Percentiles rank a stretch among this genome's conserved stretches.
Evolutionary conservation across 768 basidiomycete genomes (phyloP).

Genomic region (Daedaleopsis nitida): DNA sequence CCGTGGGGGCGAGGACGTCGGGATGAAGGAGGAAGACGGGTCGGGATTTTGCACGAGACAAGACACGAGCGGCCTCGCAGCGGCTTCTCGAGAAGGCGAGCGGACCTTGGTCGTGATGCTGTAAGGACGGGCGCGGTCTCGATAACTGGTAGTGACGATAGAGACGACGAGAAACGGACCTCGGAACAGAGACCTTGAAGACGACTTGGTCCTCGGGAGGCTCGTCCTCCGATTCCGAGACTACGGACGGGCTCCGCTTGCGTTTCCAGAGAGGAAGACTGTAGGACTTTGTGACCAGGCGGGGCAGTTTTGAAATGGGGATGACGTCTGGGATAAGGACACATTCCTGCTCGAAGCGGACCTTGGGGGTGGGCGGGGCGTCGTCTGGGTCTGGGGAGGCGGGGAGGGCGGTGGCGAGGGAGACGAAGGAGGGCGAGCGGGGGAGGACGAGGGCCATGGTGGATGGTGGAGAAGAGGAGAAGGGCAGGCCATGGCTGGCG

Average conservation of each 20-base stretch:
- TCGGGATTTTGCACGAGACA: constrained; percentile 51
- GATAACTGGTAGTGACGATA: background rate
- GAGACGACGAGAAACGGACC: constrained; percentile 39
- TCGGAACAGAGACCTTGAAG: constrained; percentile 64
- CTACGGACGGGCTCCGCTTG: constrained; percentile 25
- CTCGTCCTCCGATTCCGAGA: constrained; percentile 23
- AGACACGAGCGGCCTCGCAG: constrained; percentile 39
- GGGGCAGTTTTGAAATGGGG: constrained; percentile 44
- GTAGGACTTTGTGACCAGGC: constrained; percentile 64
- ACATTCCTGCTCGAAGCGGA: constrained; percentile 75
- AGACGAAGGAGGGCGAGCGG: constrained; percentile 15
- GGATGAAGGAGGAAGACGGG: constrained; percentile 2
- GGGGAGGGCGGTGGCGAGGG: constrained; percentile 8
- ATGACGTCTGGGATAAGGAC: constrained; percentile 68
- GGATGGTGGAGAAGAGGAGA: background rate
- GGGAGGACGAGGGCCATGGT: constrained; percentile 17
- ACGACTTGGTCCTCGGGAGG: constrained; percentile 49
- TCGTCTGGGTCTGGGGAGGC: constrained; percentile 3
- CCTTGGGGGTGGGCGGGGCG: constrained; percentile 28
- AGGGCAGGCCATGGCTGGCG: background rate
- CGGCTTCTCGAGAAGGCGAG: constrained; percentile 42
- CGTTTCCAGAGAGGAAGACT: constrained; percentile 70
- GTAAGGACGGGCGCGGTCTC: constrained; percentile 1
- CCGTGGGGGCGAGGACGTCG: constrained; percentile 17
- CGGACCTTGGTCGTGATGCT: constrained; percentile 26